Evolutionary conservation across 768 basidiomycete species (phyloP), one percentile per base, ranked within the genome.

Genomic region (Russula griseocarnosa): DNA sequence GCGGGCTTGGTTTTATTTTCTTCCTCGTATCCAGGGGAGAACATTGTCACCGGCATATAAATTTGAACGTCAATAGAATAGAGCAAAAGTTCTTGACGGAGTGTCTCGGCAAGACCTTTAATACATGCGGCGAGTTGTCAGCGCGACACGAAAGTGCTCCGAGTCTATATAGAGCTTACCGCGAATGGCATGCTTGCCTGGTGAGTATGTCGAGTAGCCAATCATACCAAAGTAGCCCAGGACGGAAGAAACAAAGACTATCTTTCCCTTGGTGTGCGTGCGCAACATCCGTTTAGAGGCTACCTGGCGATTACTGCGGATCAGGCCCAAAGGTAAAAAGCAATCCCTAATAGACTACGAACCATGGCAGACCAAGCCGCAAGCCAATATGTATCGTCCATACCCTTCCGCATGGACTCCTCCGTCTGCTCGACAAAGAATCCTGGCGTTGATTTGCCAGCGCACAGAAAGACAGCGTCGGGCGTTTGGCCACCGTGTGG

Each of bases 11-110:
- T 81, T 69, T 80, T 81, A 72, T 90, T 86, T 72, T 95, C 94
- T 61, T 83, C 80, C 20, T 87, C 85, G 65, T 79, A 89, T 0
- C 93, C 92, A 0, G 91, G 87, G 0, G 84, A 85, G 67, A 78
- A 82, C 78, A 97, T 95, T 1, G 91, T 91, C 1, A 81, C 81
- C 0, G 94, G 92, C 75, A 92, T 87, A 76, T 85, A 92, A 50
- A 91, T 83, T 67, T 94, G 92, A 7, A 92, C 82, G 57, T 80
- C 78, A 71, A 92, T 89, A 55, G 81, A 82, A 72, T 95, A 93
- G 8, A 94, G 77, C 66, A 86, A 76, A 55, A 92, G 77, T 71
- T 96, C 94, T 28, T 85, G 87, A 9, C 88, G 86, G 16, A 97
- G 79, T 0, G 87, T 81, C 63, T 97, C 94, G 16, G 90, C 91